Evolutionary conservation across 2,329 filamentous ascomycete species (phyloP).

Genomic region (Colletotrichum sojae): DNA sequence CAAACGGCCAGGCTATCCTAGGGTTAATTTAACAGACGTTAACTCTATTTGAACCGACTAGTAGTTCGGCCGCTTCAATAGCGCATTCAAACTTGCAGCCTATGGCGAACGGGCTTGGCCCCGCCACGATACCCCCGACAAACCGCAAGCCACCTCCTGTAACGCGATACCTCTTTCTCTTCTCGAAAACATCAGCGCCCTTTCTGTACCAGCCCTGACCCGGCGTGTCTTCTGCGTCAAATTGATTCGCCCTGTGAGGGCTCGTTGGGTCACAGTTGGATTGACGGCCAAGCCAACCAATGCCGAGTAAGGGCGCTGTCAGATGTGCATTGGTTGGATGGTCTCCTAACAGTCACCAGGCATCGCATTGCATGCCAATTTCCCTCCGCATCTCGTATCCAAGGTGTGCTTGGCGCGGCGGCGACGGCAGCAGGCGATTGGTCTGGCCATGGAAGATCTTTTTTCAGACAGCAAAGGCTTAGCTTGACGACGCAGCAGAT

Average conservation of each 20-base stretch:
- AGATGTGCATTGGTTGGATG: slow-evolving; percentile 14
- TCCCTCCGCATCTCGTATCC: slow-evolving; percentile 12
- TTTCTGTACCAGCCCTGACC: background rate
- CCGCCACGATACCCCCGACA: background rate
- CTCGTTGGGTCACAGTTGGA: background rate
- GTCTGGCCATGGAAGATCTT: background rate
- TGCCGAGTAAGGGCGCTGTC: slow-evolving; percentile 18
- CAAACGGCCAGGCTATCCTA: slow-evolving; percentile 12
- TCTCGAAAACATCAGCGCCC: background rate
- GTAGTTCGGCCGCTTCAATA: slow-evolving; percentile 21
- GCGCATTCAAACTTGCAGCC: slow-evolving; percentile 9
- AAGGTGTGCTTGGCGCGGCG: background rate
- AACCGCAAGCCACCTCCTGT: slow-evolving; percentile 13
- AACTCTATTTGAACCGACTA: slow-evolving; percentile 31
- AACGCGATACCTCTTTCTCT: background rate
- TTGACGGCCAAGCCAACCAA: slow-evolving; percentile 10
- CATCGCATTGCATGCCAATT: slow-evolving; percentile 12
- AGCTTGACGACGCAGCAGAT: no score
- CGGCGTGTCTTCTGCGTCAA: background rate
- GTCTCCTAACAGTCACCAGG: slow-evolving; percentile 2
- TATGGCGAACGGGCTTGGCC: background rate
- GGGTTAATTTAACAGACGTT: slow-evolving; percentile 3
- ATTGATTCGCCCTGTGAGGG: background rate
- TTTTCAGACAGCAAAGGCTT: no score
- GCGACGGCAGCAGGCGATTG: background rate